Conservation (phyloP, 2,329 filamentous ascomycete species). For the Rhytidhysteron rufulum region DNA sequence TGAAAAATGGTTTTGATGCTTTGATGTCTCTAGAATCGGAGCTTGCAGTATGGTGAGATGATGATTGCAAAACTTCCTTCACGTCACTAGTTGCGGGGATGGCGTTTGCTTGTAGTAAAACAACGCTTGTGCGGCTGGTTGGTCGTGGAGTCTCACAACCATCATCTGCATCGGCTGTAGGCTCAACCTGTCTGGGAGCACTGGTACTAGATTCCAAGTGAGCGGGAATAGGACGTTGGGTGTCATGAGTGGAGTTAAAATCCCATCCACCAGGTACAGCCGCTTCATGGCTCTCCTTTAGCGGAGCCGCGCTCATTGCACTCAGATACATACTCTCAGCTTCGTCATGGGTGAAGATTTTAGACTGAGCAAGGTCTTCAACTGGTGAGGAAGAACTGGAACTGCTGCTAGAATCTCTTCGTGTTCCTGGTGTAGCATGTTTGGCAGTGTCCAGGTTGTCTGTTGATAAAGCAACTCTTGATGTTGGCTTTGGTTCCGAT, state of each 20-base stretch:
- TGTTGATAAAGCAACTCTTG: conserved; percentile 1
- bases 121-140: conserved; percentile 24
- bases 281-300: conserved; percentile 11
- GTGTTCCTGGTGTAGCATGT: conserved; percentile 11
- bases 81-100: not conserved
- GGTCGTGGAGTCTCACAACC: conserved; percentile 39
- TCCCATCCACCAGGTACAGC: conserved; percentile 43
- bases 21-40: not conserved
- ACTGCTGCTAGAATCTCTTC: conserved; percentile 1
- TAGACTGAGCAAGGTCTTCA: conserved; percentile 48
- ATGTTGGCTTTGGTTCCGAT: not conserved
- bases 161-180: conserved; percentile 27
- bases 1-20: conserved; percentile 29
- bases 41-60: not conserved
- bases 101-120: conserved; percentile 6
- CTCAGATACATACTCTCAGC: conserved; percentile 87
- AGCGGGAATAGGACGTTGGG: conserved; percentile 22
- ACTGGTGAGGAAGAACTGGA: conserved; percentile 4
- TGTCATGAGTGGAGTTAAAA: conserved; percentile 28
- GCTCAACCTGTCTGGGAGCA: conserved; percentile 26
- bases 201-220: conserved; percentile 27
- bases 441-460: conserved; percentile 13
- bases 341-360: conserved; percentile 72
- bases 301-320: conserved; percentile 48
- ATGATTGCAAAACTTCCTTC: no score